Percentiles rank a stretch among this genome's conserved stretches.
phyloP scores from a whole-genome alignment of 768 basidiomycete species.

The Chalciporus piperatus region DNA sequence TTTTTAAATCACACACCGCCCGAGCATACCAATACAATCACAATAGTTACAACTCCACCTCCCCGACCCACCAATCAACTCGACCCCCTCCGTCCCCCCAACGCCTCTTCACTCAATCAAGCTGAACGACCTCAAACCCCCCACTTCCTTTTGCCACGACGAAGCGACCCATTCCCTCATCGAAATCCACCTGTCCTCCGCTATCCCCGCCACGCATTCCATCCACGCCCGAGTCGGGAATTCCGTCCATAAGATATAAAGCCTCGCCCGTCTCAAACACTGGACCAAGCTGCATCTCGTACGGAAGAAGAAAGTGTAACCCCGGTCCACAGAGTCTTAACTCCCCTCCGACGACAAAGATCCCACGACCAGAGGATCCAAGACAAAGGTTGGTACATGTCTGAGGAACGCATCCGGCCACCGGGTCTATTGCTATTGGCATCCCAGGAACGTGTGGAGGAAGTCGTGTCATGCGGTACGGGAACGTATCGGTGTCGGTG shows the following conservation, averaged over 20 bases:
- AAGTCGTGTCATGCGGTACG: constrained; percentile 18
- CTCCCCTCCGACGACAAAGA: constrained; percentile 25
- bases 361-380: constrained; percentile 28
- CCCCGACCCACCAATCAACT: no score
- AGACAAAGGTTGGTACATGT: constrained; percentile 20
- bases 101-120: constrained; percentile 6
- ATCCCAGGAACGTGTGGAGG: constrained; percentile 9
- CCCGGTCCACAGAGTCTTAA: constrained; percentile 23
- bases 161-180: constrained; percentile 31
- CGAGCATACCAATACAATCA: no score
- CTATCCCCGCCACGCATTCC: neutral
- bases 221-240: neutral
- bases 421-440: neutral
- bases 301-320: constrained; percentile 25
- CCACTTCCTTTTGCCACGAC: constrained; percentile 26
- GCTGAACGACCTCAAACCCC: constrained; percentile 27
- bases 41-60: no score
- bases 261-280: constrained; percentile 23
- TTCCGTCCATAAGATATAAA: constrained; percentile 14
- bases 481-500: constrained; percentile 8
- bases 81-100: no score
- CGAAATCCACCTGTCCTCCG: constrained; percentile 26
- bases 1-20: no score
- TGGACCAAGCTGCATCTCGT: constrained; percentile 29
- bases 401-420: neutral